These are phyloP conservation scores for Chlorella sp. DNA, from an alignment of 139 green algal species.

Conservation along the genomic window DNA sequence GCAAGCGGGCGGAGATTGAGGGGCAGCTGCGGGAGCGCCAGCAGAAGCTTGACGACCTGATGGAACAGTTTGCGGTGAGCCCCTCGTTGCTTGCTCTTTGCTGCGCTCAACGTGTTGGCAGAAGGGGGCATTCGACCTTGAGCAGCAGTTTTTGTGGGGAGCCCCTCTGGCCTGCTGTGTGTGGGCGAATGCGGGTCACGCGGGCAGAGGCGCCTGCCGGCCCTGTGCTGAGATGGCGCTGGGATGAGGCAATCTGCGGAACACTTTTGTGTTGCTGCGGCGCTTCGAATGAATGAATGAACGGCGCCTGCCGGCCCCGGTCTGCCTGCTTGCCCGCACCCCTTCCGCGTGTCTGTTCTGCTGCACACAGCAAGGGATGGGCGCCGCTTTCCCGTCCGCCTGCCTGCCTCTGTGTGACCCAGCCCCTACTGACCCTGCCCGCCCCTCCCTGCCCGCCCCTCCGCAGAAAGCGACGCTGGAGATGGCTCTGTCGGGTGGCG, in stretches of 20 bases:
- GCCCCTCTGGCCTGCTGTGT: not conserved
- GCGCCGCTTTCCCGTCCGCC: no score
- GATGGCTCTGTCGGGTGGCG: slow-evolving; percentile 47
- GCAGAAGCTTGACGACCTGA: slow-evolving; percentile 48
- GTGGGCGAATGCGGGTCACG: not conserved
- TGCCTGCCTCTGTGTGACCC: no score
- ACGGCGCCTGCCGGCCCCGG: no score
- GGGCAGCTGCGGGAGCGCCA: slow-evolving; percentile 45
- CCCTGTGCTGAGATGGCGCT: no score
- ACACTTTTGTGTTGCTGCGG: no score
- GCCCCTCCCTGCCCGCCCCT: not conserved
- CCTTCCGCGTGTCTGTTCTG: no score
- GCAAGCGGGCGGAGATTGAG: slow-evolving; percentile 46
- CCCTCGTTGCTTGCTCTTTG: not conserved
- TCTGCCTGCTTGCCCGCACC: no score
- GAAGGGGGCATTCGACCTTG: slow-evolving; percentile 33
- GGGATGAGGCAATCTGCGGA: no score
- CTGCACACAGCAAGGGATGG: no score
- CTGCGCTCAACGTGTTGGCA: slow-evolving; percentile 23
- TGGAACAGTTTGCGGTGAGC: slow-evolving; percentile 47
- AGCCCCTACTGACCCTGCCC: not conserved
- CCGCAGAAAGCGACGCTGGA: slow-evolving; percentile 46
- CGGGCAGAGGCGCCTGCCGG: no score
- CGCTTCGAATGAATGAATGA: no score
- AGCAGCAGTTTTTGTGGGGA: not conserved